Evolutionary conservation across 2,329 filamentous ascomycete genomes (phyloP).

Genomic region (Trematosphaeria pertusa): DNA sequence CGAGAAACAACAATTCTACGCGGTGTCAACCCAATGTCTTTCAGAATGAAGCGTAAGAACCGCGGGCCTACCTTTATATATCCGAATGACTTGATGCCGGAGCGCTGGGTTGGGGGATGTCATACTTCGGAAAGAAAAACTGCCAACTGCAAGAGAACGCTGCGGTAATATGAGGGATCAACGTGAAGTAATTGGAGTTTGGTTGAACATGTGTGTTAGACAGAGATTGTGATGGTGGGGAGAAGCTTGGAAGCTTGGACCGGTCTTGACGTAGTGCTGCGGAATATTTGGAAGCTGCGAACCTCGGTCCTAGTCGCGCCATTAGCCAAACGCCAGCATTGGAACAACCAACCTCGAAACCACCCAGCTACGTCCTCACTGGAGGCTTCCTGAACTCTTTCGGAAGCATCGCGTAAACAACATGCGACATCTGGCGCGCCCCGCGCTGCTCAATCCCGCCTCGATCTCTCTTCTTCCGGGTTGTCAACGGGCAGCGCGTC

Average conservation of each 20-base stretch:
- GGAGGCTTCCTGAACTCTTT: too few relatives aligned
- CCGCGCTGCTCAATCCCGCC: conserved; percentile 18
- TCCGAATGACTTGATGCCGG: conserved; percentile 77
- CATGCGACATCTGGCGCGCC: conserved; percentile 29
- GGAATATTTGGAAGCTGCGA: conserved; percentile 1
- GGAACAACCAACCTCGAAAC: conserved; percentile 14
- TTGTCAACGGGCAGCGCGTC: conserved; percentile 10
- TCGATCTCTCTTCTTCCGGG: conserved; percentile 3
- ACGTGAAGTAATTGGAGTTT: too few relatives aligned
- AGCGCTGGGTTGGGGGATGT: conserved; percentile 62
- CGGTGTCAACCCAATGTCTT: conserved; percentile 9
- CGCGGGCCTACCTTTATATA: conserved; percentile 97
- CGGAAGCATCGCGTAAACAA: background rate
- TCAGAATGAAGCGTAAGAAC: too few relatives aligned
- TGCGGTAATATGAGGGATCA: too few relatives aligned
- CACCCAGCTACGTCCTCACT: too few relatives aligned
- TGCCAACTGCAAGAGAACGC: too few relatives aligned
- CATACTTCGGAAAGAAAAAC: too few relatives aligned
- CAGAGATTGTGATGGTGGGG: too few relatives aligned
- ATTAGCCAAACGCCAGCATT: too few relatives aligned
- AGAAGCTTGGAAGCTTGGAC: conserved; percentile 22
- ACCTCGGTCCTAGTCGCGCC: background rate
- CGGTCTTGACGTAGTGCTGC: conserved; percentile 22
- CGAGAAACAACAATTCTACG: conserved; percentile 81
- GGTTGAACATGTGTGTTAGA: too few relatives aligned